These are phyloP conservation scores for Eimeria praecox DNA, from an alignment of 169 alveolate genomes.

Conservation along the genomic window DNA sequence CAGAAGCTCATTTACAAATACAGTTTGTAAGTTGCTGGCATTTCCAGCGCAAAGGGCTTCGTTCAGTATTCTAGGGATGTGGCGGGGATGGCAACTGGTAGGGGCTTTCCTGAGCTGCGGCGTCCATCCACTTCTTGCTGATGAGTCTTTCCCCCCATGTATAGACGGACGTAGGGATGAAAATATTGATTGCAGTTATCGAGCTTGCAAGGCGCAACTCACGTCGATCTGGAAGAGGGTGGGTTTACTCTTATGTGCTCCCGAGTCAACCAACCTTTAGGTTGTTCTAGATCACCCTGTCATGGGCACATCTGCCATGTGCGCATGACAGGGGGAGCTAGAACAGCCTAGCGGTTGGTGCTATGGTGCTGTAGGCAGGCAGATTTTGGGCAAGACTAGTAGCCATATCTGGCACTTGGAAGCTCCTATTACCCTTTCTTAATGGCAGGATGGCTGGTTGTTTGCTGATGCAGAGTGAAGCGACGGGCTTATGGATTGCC, in stretches of 20 bases:
- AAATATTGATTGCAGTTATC: background rate
- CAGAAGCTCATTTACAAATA: background rate
- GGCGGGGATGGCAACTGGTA: background rate
- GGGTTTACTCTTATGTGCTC: background rate
- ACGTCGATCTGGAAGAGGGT: conserved; percentile 5
- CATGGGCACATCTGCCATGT: too few species aligned
- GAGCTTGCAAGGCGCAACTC: background rate
- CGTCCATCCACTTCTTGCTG: background rate
- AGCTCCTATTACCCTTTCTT: background rate
- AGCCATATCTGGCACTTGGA: background rate
- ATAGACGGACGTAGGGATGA: too few species aligned
- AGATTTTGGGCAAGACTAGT: background rate
- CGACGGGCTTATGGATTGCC: background rate
- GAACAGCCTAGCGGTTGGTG: background rate
- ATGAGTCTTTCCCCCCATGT: background rate
- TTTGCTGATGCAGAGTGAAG: background rate
- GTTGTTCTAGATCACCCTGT: too few species aligned
- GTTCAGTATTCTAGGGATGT: background rate
- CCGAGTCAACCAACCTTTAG: too few species aligned
- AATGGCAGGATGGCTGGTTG: background rate
- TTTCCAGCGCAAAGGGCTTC: background rate
- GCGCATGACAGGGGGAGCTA: background rate
- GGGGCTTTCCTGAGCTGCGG: background rate
- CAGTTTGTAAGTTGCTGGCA: background rate
- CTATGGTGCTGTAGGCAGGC: too few species aligned